phyloP scores from a whole-genome alignment of 805 yeast genomes.

The Nakazawaea holstii region DNA sequence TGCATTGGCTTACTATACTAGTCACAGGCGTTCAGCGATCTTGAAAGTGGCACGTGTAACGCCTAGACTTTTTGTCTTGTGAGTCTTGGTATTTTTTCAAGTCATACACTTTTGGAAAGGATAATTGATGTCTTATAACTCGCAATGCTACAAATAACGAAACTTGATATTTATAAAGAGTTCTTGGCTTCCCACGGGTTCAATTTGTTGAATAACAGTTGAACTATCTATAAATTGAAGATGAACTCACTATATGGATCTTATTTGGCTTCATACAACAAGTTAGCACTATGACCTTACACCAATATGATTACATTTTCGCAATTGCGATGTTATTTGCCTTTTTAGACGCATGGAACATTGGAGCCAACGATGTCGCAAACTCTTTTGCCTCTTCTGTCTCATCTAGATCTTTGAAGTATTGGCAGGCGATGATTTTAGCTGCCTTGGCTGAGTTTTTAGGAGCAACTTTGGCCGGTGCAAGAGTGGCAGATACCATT shows the following conservation, averaged over 20 bases:
- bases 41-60: neutral
- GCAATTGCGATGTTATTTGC: conserved; percentile 69
- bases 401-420: conserved; percentile 61
- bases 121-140: neutral
- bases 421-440: conserved; percentile 72
- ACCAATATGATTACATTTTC: conserved; percentile 63
- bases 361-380: conserved; percentile 80
- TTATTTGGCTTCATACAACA: no score
- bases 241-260: conserved; percentile 25
- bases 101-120: neutral
- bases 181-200: conserved; percentile 3
- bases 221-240: neutral
- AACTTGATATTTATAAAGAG: neutral
- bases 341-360: conserved; percentile 72
- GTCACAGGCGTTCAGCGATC: no score
- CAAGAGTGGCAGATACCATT: conserved; percentile 70
- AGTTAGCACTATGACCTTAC: conserved; percentile 28
- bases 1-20: no score
- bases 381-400: conserved; percentile 75
- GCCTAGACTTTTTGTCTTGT: conserved; percentile 5
- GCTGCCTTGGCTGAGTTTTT: conserved; percentile 69
- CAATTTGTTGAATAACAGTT: neutral
- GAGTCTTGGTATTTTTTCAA: neutral
- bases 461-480: conserved; percentile 71
- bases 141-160: neutral